phyloP scores from a whole-genome alignment of 805 yeast species.

The Scheffersomyces spartinae region DNA sequence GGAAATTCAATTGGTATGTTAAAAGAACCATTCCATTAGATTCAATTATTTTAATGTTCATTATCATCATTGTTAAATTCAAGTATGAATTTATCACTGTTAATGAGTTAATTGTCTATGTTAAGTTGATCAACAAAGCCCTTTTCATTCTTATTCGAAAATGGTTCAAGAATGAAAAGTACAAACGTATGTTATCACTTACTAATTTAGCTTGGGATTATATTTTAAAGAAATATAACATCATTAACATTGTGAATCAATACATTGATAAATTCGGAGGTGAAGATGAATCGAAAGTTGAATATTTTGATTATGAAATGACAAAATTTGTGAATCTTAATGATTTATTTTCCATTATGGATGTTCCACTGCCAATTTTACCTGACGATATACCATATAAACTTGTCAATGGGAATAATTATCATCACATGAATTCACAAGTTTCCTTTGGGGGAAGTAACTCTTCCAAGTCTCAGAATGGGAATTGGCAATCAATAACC shows the following conservation, averaged over 20 bases:
- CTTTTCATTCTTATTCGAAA: slow-evolving; percentile 30
- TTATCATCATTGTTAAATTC: slow-evolving; percentile 42
- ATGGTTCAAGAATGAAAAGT: slow-evolving; percentile 35
- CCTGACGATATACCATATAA: too few relatives aligned
- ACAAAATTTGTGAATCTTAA: slow-evolving; percentile 27
- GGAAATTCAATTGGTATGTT: slow-evolving; percentile 49
- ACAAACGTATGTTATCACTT: slow-evolving; percentile 32
- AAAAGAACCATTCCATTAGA: slow-evolving; percentile 52
- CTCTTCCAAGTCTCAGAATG: too few relatives aligned
- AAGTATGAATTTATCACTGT: slow-evolving; percentile 28
- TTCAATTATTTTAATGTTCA: slow-evolving; percentile 40
- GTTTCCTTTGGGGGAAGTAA: too few relatives aligned
- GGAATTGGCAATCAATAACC: too few relatives aligned
- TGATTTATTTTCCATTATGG: slow-evolving; percentile 30
- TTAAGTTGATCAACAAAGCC: slow-evolving; percentile 29
- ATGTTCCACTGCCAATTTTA: slow-evolving; percentile 32
- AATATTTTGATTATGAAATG: slow-evolving; percentile 30
- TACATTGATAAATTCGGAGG: too few relatives aligned
- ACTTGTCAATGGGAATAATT: too few relatives aligned
- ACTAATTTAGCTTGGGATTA: slow-evolving; percentile 33
- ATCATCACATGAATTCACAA: too few relatives aligned
- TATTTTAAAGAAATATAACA: slow-evolving; percentile 23
- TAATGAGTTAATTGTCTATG: slow-evolving; percentile 25
- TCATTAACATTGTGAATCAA: slow-evolving; percentile 18
- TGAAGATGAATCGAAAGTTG: slow-evolving; percentile 9